Percentiles rank a stretch among this genome's conserved stretches.
These are phyloP conservation scores for Hanseniaspora lachancei DNA, from an alignment of 805 yeast genomes.

Conservation along the genomic window DNA sequence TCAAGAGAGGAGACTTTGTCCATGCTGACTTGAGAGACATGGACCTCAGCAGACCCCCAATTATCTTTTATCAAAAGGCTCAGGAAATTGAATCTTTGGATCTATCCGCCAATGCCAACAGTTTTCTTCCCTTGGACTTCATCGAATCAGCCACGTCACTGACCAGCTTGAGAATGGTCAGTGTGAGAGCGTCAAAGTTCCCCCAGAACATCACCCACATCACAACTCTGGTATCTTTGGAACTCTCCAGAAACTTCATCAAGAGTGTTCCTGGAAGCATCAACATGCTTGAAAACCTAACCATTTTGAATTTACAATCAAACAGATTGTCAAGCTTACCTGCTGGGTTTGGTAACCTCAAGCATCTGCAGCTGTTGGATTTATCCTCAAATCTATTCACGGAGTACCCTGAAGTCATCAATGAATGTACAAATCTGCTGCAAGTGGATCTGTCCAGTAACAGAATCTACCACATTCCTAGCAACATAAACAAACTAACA, in stretches of 20 bases:
- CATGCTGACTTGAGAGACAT: slow-evolving; percentile 61
- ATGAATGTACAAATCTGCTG: slow-evolving; percentile 42
- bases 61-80: slow-evolving; percentile 65
- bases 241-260: slow-evolving; percentile 68
- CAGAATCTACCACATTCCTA: slow-evolving; percentile 48
- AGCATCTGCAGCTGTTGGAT: slow-evolving; percentile 47
- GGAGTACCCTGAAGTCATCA: slow-evolving; percentile 51
- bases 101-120: slow-evolving; percentile 76
- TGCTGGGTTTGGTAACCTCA: slow-evolving; percentile 41
- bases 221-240: slow-evolving; percentile 48
- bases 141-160: slow-evolving; percentile 68
- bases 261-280: slow-evolving; percentile 47
- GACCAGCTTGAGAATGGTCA: slow-evolving; percentile 50
- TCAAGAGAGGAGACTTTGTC: slow-evolving; percentile 44
- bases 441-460: slow-evolving; percentile 77
- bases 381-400: slow-evolving; percentile 66
- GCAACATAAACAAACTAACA: slow-evolving; percentile 42
- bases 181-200: slow-evolving; percentile 59
- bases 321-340: slow-evolving; percentile 60
- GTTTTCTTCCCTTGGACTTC: slow-evolving; percentile 71
- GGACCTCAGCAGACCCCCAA: slow-evolving; percentile 74
- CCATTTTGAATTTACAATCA: slow-evolving; percentile 55
- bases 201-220: slow-evolving; percentile 66
- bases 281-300: slow-evolving; percentile 39
- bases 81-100: slow-evolving; percentile 69